These are phyloP conservation scores for Aureobasidium vineae DNA, from an alignment of 2,329 filamentous ascomycete species.

Conservation along the genomic window DNA sequence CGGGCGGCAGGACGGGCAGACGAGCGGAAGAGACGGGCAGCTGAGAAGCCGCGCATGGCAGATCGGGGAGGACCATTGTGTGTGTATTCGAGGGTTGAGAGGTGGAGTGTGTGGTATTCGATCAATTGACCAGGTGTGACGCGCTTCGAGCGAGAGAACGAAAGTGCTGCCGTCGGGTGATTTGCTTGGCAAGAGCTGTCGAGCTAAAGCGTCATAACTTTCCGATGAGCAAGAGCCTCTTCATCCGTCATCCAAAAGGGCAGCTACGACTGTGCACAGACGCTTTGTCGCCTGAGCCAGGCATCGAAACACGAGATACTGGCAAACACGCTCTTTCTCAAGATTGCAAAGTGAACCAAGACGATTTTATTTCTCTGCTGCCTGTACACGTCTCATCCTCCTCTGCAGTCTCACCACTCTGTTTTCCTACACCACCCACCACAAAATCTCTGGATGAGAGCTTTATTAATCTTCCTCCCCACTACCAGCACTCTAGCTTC, in stretches of 20 bases:
- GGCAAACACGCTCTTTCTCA: not conserved
- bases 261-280: not conserved
- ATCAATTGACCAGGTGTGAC: conserved; percentile 1
- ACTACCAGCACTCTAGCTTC: conserved; percentile 9
- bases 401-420: not conserved
- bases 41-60: conserved; percentile 40
- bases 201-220: conserved; percentile 12
- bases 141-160: not conserved
- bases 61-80: conserved; percentile 45
- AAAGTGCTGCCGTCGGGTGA: not conserved
- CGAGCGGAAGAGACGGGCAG: conserved; percentile 40
- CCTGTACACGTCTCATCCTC: not conserved
- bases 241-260: conserved; percentile 1
- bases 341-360: not conserved
- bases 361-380: not conserved
- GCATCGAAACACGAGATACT: not conserved
- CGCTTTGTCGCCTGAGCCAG: not conserved
- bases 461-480: conserved; percentile 3
- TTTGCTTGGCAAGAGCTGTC: not conserved
- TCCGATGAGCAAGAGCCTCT: not conserved
- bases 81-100: not conserved
- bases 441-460: not conserved
- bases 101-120: conserved; percentile 20
- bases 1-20: conserved; percentile 39
- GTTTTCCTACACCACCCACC: not conserved